Evolutionary conservation across 805 yeast genomes (phyloP).

Genomic region (Pichia paraexigua): DNA sequence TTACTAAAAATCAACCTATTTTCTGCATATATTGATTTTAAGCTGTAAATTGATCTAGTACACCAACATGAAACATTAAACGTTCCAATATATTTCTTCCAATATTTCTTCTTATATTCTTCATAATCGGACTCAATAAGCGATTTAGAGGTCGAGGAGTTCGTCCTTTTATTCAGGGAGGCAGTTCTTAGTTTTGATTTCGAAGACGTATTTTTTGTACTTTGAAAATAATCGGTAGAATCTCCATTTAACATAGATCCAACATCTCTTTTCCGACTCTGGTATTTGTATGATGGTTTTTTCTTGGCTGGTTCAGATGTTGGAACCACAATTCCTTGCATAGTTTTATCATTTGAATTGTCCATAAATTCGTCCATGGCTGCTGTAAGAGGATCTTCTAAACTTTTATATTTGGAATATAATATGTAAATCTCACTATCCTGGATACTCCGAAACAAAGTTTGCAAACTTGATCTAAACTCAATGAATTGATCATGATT

Average conservation of each 20-base stretch:
- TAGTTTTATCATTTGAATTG: neutral
- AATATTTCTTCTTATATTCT: constrained; percentile 1
- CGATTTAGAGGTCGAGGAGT: neutral
- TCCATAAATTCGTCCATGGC: neutral
- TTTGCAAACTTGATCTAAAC: neutral
- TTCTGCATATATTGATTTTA: constrained; percentile 34
- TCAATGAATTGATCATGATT: neutral
- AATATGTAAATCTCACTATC: neutral
- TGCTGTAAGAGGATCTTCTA: neutral
- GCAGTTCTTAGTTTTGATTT: neutral
- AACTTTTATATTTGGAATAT: neutral
- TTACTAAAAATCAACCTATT: constrained; percentile 24
- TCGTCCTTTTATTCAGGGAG: neutral
- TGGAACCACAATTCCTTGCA: no score
- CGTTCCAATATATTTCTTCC: constrained; percentile 46
- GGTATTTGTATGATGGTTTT: constrained; percentile 2
- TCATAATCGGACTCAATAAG: neutral
- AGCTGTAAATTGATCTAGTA: constrained; percentile 49
- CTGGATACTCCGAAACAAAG: neutral
- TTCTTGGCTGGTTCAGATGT: neutral
- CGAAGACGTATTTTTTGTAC: neutral
- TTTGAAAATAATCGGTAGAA: neutral
- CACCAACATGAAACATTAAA: constrained; percentile 61
- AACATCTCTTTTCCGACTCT: constrained; percentile 1
- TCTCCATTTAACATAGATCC: neutral